Percentiles rank a stretch among this genome's conserved stretches.
These are phyloP conservation scores for Candida chauliodis DNA, from an alignment of 805 yeast species.

Conservation along the genomic window DNA sequence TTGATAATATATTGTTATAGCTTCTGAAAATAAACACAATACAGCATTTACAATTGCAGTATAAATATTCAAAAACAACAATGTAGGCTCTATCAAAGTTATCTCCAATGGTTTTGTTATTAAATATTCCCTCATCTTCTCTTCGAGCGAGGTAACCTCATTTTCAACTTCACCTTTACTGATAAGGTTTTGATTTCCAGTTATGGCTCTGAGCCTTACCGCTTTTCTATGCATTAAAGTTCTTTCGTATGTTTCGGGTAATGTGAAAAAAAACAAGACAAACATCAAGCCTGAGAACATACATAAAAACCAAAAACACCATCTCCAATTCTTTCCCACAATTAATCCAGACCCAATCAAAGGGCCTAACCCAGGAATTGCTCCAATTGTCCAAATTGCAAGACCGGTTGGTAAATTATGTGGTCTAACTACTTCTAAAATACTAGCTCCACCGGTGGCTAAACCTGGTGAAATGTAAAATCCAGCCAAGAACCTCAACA, in stretches of 20 bases:
- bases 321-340: conserved; percentile 38
- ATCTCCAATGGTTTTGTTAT: conserved; percentile 47
- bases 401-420: conserved; percentile 45
- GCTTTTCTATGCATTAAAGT: conserved; percentile 48
- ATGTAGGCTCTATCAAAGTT: conserved; percentile 50
- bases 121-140: conserved; percentile 26
- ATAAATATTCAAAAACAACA: conserved; percentile 48
- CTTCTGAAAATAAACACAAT: conserved; percentile 56
- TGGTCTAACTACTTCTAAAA: conserved; percentile 46
- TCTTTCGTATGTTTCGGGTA: conserved; percentile 48
- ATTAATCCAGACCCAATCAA: conserved; percentile 51
- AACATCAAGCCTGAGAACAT: conserved; percentile 20
- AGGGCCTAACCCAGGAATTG: conserved; percentile 55
- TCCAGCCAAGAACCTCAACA: conserved; percentile 52
- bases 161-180: conserved; percentile 37
- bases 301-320: conserved; percentile 50
- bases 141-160: conserved; percentile 16
- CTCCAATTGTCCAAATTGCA: conserved; percentile 52
- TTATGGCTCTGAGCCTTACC: conserved; percentile 39
- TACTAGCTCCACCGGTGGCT: conserved; percentile 56
- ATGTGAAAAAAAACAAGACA: conserved; percentile 27
- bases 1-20: conserved; percentile 52
- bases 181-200: conserved; percentile 45
- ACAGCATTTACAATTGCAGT: conserved; percentile 50
- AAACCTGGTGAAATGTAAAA: conserved; percentile 53